Evolutionary conservation across 2,329 filamentous ascomycete species (phyloP), one percentile per base, ranked within the genome.

Genomic region (Aspergillus viridinutans): DNA sequence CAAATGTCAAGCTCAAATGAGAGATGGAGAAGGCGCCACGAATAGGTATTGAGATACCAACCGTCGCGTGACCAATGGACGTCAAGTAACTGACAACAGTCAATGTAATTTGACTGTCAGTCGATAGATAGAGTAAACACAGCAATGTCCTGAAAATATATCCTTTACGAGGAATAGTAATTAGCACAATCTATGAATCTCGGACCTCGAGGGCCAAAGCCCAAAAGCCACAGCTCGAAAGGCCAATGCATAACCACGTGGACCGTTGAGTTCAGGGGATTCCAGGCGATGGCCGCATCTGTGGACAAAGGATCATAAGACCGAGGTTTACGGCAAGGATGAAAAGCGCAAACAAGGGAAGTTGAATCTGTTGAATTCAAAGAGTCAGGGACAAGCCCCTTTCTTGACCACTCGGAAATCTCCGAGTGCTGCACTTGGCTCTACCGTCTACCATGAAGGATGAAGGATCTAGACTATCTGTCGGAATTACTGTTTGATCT

Each of bases 241-340:
- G 59, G 59, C 55, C 60, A 57, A 60, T 62, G 58, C 58, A 62
- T 55, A 42, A 43, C 60, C 56, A 62, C 60, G 60, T 61, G 60
- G 56, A 58, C 50, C 40, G 53, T 57, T 58, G 29, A 42, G 38
- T 43, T 52, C 52, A 57, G 52, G 48, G 45, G 40, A 57, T 26
- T 26, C 43, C 40, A 38, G 43, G 20, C 5, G 14, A 3, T 10
- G n/a, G 9, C 43, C 35, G 48, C 32, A 48, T 50, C 47, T 25
- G 20, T 28, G 42, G 49, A 40, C 10, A 50, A 28, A 32, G 12
- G 28, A 12, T 8, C 48, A 12, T 52, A 35, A 43, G 42, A 38
- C 32, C 32, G 32, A 38, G 53, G n/a, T 21, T 48, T 43, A 43
- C 42, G n/a, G 17, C 32, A 53, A 50, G 56, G 49, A n/a, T 53